A percentile compares a stretch with the other conserved stretches of the same genome.
Evolutionary conservation across 2,329 filamentous ascomycete genomes (phyloP).

Genomic region (Phyllachora maydis): DNA sequence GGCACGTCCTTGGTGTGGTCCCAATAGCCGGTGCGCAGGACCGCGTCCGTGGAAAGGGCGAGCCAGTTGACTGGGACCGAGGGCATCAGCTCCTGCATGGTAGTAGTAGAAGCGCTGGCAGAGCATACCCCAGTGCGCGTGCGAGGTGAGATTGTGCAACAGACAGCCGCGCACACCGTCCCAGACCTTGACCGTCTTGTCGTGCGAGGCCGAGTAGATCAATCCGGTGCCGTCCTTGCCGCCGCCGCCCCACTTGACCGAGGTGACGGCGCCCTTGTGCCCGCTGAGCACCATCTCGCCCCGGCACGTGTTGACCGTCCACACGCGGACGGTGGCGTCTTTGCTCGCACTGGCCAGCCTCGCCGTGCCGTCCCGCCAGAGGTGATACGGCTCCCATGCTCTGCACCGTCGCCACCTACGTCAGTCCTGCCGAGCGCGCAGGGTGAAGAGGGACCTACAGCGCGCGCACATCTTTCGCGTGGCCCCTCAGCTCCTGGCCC

Average conservation of each 20-base stretch:
- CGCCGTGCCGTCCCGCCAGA: slow-evolving; percentile 53
- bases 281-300: slow-evolving; percentile 72
- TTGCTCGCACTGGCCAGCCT: slow-evolving; percentile 76
- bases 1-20: slow-evolving; percentile 61
- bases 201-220: slow-evolving; percentile 72
- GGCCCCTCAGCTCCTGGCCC: slow-evolving; percentile 58
- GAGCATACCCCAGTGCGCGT: slow-evolving; percentile 91
- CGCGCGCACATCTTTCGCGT: slow-evolving; percentile 74
- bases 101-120: too few relatives aligned
- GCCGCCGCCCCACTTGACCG: slow-evolving; percentile 62
- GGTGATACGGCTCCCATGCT: slow-evolving; percentile 90
- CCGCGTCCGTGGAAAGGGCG: slow-evolving; percentile 82
- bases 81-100: too few relatives aligned
- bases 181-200: slow-evolving; percentile 88
- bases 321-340: slow-evolving; percentile 72
- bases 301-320: slow-evolving; percentile 59
- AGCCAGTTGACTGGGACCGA: slow-evolving; percentile 96
- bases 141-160: slow-evolving; percentile 48
- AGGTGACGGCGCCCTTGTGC: slow-evolving; percentile 76
- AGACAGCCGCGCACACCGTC: slow-evolving; percentile 60
- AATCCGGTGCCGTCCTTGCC: slow-evolving; percentile 41
- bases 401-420: too few relatives aligned
- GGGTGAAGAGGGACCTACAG: too few relatives aligned
- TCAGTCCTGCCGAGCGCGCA: too few relatives aligned
- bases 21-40: slow-evolving; percentile 65